Conservation (phyloP, 202 grass and related monocot species). For the Hordeum pubiflorum region DNA sequence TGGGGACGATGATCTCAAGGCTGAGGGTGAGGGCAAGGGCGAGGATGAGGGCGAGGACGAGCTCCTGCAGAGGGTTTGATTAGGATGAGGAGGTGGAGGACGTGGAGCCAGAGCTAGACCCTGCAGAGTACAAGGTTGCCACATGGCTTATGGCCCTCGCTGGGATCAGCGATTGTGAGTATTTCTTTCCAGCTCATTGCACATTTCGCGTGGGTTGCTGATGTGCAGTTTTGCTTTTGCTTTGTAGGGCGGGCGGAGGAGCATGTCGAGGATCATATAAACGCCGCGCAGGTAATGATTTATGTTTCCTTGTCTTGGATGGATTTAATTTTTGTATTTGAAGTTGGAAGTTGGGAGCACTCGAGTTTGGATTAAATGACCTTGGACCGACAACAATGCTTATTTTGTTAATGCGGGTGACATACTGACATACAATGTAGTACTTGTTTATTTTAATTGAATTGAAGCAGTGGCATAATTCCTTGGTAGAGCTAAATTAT, state of each 20-base stretch:
- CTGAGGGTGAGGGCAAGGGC: not conserved
- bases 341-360: not conserved
- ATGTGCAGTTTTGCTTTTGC: conserved; percentile 12
- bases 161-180: conserved; percentile 71
- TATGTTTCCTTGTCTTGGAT: not conserved
- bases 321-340: not conserved
- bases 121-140: conserved; percentile 57
- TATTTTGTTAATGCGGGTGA: not conserved
- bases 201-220: not conserved
- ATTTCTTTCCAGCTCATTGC: not conserved
- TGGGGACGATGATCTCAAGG: conserved; percentile 25
- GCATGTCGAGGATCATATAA: conserved; percentile 52
- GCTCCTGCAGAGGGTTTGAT: conserved; percentile 41
- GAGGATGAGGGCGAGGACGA: conserved; percentile 22
- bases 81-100: conserved; percentile 59
- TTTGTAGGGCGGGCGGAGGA: conserved; percentile 60
- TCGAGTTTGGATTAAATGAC: not conserved
- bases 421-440: not conserved
- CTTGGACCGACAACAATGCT: not conserved
- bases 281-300: conserved; percentile 55
- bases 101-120: conserved; percentile 44
- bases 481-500: not conserved
- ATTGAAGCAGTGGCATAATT: no score
- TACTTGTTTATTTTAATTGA: no score
- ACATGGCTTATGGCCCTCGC: conserved; percentile 48